Base-by-base conservation (phyloP, 345 rosid genomes). In the Euclidium syriacum region DNA sequence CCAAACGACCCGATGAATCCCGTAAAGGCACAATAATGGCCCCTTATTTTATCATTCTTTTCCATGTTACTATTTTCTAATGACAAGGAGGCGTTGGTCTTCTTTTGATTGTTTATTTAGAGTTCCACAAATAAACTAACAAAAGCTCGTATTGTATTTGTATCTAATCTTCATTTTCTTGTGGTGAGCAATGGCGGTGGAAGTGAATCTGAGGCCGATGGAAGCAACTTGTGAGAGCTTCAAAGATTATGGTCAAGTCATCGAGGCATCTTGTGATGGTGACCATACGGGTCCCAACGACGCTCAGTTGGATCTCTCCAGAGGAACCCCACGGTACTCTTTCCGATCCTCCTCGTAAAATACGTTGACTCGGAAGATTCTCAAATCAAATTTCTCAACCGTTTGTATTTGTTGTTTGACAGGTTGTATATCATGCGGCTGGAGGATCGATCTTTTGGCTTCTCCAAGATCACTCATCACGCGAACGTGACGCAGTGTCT, bases 401-500 rank as follows among this genome's bases (percentile, higher is more conserved):
- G 1, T n/a, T n/a, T n/a, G n/a, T n/a, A 30, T 30, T 42, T n/a
- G 3, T 6, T 39, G 40, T 3, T 18, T 14, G 5, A 43, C 67
- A 85, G 96, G 67, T 81, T 90, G 41, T 81, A 87, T 59, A 75
- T 84, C 2, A 81, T 90, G 87, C 73, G 52, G 42, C 72, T 91
- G 10, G 26, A 71, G 39, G 63, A 72, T n/a, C 59, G 77, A 22
- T 62, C 88, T 0, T 79, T 76, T 11, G 33, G 57, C 62, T 88
- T 88, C 61, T 65, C 81, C 10, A 35, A 39, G 0, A 83, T 91
- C 12, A 83, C 88, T 0, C 98, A 91, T 66, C 98, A 88, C 61
- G 95, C 96, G 0, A 80, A 80, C 17, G 95, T 91, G 62, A 88
- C 95, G 6, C 92, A 91, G 73, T 85, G 95, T 80, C 83, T 91